These are phyloP conservation scores for Cutaneotrichosporon cyanovorans DNA, from an alignment of 1,284 basidiomycete genomes.

Conservation along the genomic window DNA sequence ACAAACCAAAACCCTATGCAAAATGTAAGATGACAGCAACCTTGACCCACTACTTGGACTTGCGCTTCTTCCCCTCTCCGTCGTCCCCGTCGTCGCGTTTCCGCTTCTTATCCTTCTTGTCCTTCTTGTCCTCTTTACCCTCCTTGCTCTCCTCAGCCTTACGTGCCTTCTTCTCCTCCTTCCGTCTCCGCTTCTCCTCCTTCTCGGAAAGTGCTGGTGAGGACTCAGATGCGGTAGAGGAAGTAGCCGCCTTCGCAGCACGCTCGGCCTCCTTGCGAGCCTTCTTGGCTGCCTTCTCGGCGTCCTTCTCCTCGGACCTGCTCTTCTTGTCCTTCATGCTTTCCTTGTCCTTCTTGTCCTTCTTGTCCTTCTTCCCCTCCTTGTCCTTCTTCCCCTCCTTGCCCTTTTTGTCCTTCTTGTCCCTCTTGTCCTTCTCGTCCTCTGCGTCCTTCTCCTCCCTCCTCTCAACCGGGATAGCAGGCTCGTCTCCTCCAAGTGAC, in stretches of 20 bases:
- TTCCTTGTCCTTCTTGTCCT: neutral
- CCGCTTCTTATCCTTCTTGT: slow-evolving; percentile 5
- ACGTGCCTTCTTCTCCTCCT: slow-evolving; percentile 7
- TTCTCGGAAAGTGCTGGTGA: neutral
- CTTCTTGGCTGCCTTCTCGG: slow-evolving; percentile 5
- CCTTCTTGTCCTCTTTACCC: neutral
- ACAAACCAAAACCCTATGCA: no score
- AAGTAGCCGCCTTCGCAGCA: slow-evolving; percentile 12
- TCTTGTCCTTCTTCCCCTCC: slow-evolving; percentile 3
- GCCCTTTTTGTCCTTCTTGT: slow-evolving; percentile 2
- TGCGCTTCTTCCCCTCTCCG: slow-evolving; percentile 2
- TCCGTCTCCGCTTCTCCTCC: slow-evolving; percentile 8
- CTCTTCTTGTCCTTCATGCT: neutral
- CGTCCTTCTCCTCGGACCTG: slow-evolving; percentile 2
- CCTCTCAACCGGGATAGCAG: neutral
- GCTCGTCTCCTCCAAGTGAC: neutral
- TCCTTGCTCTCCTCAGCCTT: slow-evolving; percentile 1
- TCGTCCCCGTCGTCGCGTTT: slow-evolving; percentile 4
- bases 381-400: neutral
- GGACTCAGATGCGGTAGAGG: neutral
- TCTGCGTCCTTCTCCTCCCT: slow-evolving; percentile 1
- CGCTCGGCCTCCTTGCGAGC: slow-evolving; percentile 7
- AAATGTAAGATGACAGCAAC: no score
- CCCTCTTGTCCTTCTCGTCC: slow-evolving; percentile 5
- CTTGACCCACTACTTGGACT: slow-evolving; percentile 3